Evolutionary conservation across 2,329 filamentous ascomycete species (phyloP).

Genomic region (Eutypella sp.): DNA sequence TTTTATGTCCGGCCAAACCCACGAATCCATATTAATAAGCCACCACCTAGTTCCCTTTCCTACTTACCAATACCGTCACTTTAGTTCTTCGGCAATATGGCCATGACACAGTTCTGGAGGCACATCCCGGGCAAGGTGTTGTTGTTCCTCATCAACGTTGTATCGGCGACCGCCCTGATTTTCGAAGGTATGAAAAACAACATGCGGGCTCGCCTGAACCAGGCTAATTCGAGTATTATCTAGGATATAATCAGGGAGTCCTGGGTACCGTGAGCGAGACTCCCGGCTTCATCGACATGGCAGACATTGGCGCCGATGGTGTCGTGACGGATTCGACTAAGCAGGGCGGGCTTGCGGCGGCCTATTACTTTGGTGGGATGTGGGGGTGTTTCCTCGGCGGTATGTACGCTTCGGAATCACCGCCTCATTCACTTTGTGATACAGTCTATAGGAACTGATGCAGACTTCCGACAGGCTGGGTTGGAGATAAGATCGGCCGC

Average conservation of each 20-base stretch:
- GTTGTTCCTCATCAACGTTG: conserved; percentile 21
- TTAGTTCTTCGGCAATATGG: not conserved
- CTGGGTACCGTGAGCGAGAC: conserved; percentile 45
- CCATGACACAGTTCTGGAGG: conserved; percentile 6
- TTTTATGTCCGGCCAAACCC: no score
- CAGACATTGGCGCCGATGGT: conserved; percentile 42
- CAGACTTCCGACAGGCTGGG: conserved; percentile 25
- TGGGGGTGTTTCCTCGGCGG: conserved; percentile 45
- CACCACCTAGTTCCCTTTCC: no score
- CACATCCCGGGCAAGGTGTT: conserved; percentile 10
- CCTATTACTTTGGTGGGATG: conserved; percentile 48
- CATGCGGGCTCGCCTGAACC: not conserved
- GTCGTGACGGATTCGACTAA: conserved; percentile 42
- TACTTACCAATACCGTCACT: no score
- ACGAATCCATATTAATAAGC: no score
- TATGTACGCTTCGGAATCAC: no score
- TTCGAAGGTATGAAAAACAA: conserved; percentile 30
- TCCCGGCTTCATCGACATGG: conserved; percentile 34
- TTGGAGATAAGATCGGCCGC: conserved; percentile 49
- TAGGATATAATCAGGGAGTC: conserved; percentile 48
- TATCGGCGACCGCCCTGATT: conserved; percentile 27
- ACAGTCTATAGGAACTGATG: no score
- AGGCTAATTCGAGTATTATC: not conserved
- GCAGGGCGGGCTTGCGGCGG: conserved; percentile 47
- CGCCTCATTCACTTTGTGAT: no score